Percentiles rank a stretch among this genome's conserved stretches.
Evolutionary conservation across 2,329 filamentous ascomycete genomes (phyloP).

Genomic region (Venturia effusa): DNA sequence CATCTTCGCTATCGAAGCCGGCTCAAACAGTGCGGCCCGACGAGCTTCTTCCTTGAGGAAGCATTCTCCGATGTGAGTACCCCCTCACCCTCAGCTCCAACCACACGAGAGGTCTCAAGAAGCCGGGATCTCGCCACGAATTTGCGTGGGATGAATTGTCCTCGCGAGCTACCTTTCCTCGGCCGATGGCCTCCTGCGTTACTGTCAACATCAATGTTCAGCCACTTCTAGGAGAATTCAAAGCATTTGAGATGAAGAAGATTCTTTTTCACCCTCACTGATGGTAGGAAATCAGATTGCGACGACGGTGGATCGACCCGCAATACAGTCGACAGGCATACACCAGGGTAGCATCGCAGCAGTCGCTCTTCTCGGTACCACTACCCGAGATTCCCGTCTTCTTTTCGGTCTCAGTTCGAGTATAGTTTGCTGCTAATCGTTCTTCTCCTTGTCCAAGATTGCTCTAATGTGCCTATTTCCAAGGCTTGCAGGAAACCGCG

Average conservation of each 20-base stretch:
- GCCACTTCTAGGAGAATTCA: neutral
- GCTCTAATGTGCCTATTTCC: neutral
- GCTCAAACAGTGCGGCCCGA: neutral
- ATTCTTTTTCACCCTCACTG: neutral
- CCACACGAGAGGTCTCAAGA: neutral
- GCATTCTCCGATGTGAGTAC: neutral
- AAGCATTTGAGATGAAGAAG: neutral
- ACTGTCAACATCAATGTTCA: neutral
- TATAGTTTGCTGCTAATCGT: neutral
- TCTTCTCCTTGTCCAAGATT: neutral
- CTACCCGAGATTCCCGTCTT: neutral
- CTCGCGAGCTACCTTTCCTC: neutral
- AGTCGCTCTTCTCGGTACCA: neutral
- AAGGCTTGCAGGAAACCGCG: neutral
- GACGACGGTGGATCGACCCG: neutral
- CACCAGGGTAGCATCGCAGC: neutral
- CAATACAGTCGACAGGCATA: neutral
- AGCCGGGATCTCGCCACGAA: neutral
- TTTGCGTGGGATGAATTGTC: neutral
- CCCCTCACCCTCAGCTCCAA: neutral
- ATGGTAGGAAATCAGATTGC: neutral
- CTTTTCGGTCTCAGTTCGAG: neutral
- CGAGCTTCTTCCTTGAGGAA: neutral
- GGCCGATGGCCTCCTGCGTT: neutral
- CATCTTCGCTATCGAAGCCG: neutral